Conservation (phyloP, 306 rosid genomes). For the Chamaecrista fasciculata region DNA sequence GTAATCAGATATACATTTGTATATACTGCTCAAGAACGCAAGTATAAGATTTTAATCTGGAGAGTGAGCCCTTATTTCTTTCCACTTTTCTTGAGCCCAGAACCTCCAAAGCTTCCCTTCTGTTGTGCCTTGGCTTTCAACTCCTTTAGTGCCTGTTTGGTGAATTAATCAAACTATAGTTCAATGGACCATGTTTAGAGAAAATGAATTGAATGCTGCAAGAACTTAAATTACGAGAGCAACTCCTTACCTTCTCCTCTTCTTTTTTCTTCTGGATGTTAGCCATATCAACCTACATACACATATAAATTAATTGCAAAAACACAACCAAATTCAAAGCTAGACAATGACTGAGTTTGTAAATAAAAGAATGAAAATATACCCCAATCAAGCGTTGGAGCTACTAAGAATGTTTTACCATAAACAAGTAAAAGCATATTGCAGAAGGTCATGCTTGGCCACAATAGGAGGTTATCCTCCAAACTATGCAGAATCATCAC, state of each 20-base stretch:
- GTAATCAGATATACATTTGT: slow-evolving; percentile 16
- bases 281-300: slow-evolving; percentile 66
- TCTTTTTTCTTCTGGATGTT: slow-evolving; percentile 91
- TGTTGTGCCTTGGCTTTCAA: slow-evolving; percentile 70
- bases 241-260: slow-evolving; percentile 73
- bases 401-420: too few species aligned
- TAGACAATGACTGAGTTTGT: not conserved
- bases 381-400: not conserved
- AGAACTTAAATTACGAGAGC: not conserved
- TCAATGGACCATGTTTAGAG: not conserved
- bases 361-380: not conserved
- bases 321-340: not conserved
- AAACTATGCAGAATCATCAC: not conserved
- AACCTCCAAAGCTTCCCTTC: slow-evolving; percentile 72
- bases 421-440: not conserved
- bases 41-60: not conserved
- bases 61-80: slow-evolving; percentile 55
- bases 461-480: not conserved
- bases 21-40: slow-evolving; percentile 29
- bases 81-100: slow-evolving; percentile 88
- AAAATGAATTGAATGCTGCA: not conserved
- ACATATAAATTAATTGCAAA: not conserved
- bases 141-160: slow-evolving; percentile 66
- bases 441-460: not conserved
- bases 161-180: not conserved